Evolutionary conservation across 768 basidiomycete species (phyloP).

Genomic region (Boletus patriciae): DNA sequence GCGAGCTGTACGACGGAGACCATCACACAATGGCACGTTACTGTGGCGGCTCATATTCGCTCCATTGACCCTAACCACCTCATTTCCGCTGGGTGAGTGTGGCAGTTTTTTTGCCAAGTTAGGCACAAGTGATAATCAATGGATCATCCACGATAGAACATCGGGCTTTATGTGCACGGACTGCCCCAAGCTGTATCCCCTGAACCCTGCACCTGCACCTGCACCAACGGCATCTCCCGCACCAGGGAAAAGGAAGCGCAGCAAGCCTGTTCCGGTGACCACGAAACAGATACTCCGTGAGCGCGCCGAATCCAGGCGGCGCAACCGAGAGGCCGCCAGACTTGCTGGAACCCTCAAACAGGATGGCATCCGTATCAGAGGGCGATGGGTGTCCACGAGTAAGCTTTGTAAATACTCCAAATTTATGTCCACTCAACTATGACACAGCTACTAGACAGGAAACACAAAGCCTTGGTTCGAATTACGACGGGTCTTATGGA

Average conservation of each 20-base stretch:
- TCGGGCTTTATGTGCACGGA: conserved; percentile 60
- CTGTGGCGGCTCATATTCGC: conserved; percentile 45
- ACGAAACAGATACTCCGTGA: conserved; percentile 48
- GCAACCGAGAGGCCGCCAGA: conserved; percentile 37
- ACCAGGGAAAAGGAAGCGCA: conserved; percentile 40
- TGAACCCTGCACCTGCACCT: conserved; percentile 30
- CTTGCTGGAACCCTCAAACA: conserved; percentile 32
- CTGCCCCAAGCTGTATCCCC: conserved; percentile 57
- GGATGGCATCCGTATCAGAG: conserved; percentile 52
- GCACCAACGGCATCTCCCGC: conserved; percentile 43
- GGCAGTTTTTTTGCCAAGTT: background rate
- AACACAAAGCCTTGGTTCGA: conserved; percentile 44
- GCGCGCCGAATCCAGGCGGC: conserved; percentile 49
- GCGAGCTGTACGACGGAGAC: conserved; percentile 47
- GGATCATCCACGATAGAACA: conserved; percentile 31
- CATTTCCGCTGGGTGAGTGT: conserved; percentile 57
- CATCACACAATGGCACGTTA: conserved; percentile 57
- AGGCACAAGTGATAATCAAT: background rate
- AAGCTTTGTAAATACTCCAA: conserved; percentile 14
- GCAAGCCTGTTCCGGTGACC: conserved; percentile 43
- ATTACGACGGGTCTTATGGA: conserved; percentile 62
- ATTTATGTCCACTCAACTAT: conserved; percentile 1
- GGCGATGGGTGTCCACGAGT: conserved; percentile 60
- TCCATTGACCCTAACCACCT: conserved; percentile 62
- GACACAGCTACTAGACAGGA: conserved; percentile 47